A percentile compares a stretch with the other conserved stretches of the same genome.
Conservation (phyloP, 2,329 filamentous ascomycete species). For the Pseudogymnoascus pannorum region DNA sequence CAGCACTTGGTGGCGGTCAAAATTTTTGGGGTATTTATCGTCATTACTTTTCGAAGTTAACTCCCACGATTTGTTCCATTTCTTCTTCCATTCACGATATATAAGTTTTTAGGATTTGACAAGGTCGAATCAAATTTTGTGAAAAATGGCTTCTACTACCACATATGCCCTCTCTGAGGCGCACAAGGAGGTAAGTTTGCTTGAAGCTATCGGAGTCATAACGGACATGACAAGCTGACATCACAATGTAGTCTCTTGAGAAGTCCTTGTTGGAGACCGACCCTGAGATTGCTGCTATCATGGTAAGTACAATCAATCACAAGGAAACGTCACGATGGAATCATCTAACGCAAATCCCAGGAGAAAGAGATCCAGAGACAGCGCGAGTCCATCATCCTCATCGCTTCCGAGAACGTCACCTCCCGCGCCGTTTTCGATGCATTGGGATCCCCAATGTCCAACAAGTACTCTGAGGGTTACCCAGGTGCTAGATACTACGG, state of each 20-base stretch:
- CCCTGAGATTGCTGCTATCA: constrained; percentile 91
- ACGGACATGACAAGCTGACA: constrained; percentile 26
- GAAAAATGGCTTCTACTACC: constrained; percentile 9
- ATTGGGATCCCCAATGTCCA: constrained; percentile 88
- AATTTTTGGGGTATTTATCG: constrained; percentile 1
- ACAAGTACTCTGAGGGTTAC: constrained; percentile 99
- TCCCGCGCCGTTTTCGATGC: constrained; percentile 97
- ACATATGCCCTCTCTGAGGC: constrained; percentile 58
- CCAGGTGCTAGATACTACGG: constrained; percentile 98
- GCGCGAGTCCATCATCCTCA: constrained; percentile 96
- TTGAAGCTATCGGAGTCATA: constrained; percentile 16
- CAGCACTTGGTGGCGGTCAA: constrained; percentile 3
- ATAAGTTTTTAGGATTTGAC: not conserved
- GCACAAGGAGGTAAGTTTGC: constrained; percentile 57
- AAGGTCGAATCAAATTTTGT: not conserved
- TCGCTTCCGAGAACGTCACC: constrained; percentile 98
- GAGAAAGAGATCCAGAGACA: constrained; percentile 93
- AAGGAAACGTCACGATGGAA: not conserved
- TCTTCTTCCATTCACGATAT: not conserved
- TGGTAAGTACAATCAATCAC: constrained; percentile 55
- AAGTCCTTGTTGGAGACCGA: constrained; percentile 87
- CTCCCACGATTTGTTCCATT: not conserved
- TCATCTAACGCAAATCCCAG: constrained; percentile 37
- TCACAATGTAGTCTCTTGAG: constrained; percentile 73
- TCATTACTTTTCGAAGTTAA: constrained; percentile 3